A percentile compares a stretch with the other conserved stretches of the same genome.
Evolutionary conservation across 768 basidiomycete species (phyloP).

Genomic region (Leccinum incarnatum): DNA sequence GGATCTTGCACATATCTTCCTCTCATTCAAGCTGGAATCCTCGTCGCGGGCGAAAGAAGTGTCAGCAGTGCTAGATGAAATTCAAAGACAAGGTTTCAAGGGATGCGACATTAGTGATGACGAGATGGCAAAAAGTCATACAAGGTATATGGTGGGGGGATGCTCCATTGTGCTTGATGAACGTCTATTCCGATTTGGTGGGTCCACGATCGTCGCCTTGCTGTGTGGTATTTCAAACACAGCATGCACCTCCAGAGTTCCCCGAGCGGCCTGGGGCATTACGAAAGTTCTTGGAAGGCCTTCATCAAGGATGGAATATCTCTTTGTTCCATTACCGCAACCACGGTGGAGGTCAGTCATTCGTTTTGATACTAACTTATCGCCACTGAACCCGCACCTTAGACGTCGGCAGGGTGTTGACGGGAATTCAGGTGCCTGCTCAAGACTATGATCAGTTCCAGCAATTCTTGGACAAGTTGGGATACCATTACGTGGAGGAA

Average conservation of each 20-base stretch:
- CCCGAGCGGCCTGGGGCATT: slow-evolving; percentile 93
- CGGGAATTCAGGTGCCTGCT: slow-evolving; percentile 88
- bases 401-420: slow-evolving; percentile 93
- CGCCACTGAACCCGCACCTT: not conserved
- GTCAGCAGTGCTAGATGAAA: slow-evolving; percentile 53
- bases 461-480: slow-evolving; percentile 70
- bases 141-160: slow-evolving; percentile 93
- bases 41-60: slow-evolving; percentile 58
- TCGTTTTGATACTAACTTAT: not conserved
- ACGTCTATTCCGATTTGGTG: slow-evolving; percentile 90
- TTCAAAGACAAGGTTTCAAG: slow-evolving; percentile 72
- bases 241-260: slow-evolving; percentile 60
- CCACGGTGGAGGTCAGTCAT: slow-evolving; percentile 83
- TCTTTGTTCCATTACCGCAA: slow-evolving; percentile 97
- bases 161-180: slow-evolving; percentile 75
- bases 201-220: slow-evolving; percentile 28
- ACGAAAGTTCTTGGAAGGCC: slow-evolving; percentile 80
- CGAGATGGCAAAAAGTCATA: slow-evolving; percentile 93
- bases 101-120: slow-evolving; percentile 91
- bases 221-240: not conserved
- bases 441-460: slow-evolving; percentile 66
- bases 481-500: slow-evolving; percentile 90
- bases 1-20: slow-evolving; percentile 71
- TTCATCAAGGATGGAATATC: slow-evolving; percentile 90
- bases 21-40: slow-evolving; percentile 82